Base-by-base conservation (phyloP, 164 flowering plant genomes). In the Chloranthus sessilifolius region DNA sequence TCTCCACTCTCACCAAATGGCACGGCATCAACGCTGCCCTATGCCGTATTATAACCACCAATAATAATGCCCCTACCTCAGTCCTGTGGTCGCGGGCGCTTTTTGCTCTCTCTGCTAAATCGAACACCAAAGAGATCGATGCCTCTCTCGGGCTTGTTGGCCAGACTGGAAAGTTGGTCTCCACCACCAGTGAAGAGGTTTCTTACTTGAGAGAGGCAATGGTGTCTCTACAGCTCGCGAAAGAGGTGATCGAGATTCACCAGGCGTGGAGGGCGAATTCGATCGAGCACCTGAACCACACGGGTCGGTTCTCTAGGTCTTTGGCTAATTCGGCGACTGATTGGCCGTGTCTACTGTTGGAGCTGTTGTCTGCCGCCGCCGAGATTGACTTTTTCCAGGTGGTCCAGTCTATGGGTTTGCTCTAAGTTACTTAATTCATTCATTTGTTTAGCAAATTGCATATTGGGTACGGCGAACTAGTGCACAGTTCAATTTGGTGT, bases 331-430 rank as follows among this genome's bases (percentile, higher is more conserved):
- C 90, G 0, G 73, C 78, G 4, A 85, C 94, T 40, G 85, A 85
- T 68, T 91, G 94, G 96, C 86, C 96, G 11, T 81, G 66, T 64
- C 65, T 87, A 70, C 64, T 90, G 80, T 27, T 87, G 55, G 95
- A 90, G 51, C 50, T 88, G 65, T 61, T 88, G 61, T 88, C 95
- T 39, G 61, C 65, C 9, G 78, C 92, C 56, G 85, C 96, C 5
- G 92, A 91, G 64, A 46, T 75, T 47, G 84, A 62, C 50, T 70
- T 69, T 53, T 91, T 88, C 58, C 95, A 82, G 98, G 95, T 85
- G n/a, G n/a, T n/a, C n/a, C n/a, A n/a, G n/a, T n/a, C n/a, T n/a
- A n/a, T n/a, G 63, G n/a, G n/a, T n/a, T n/a, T n/a, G n/a, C n/a
- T n/a, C n/a, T n/a, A n/a, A n/a, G n/a, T n/a, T n/a, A n/a, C n/a